Conservation (phyloP, 2,329 filamentous ascomycete species). For the Cladorrhinum sp. region DNA sequence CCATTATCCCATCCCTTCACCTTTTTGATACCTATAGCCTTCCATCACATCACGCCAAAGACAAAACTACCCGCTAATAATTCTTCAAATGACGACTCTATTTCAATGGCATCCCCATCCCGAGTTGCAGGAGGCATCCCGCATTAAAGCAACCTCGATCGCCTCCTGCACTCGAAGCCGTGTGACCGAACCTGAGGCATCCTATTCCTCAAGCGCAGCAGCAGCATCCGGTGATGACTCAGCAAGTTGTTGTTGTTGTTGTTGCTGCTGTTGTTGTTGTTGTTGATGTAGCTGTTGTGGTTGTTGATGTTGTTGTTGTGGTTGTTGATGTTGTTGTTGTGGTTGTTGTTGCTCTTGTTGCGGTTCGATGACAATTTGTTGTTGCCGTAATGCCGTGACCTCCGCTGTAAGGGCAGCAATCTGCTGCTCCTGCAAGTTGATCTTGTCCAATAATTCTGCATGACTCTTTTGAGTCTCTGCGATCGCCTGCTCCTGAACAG, state of each 20-base stretch:
- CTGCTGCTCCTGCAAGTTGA: slow-evolving; percentile 25
- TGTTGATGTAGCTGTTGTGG: too few species aligned
- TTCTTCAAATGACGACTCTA: neutral
- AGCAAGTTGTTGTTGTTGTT: neutral
- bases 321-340: too few species aligned
- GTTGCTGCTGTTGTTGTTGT: too few species aligned
- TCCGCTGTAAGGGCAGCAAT: slow-evolving; percentile 25
- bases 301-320: too few species aligned
- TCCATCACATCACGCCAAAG: too few species aligned
- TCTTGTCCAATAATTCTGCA: slow-evolving; percentile 26
- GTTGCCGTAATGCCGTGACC: slow-evolving; percentile 23
- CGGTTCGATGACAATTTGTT: slow-evolving; percentile 11
- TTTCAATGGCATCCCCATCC: neutral
- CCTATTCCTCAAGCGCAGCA: slow-evolving; percentile 11
- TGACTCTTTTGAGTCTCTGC: slow-evolving; percentile 16
- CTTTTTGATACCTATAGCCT: neutral
- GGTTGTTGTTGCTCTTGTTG: too few species aligned
- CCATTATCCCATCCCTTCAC: neutral
- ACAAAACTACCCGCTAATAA: neutral
- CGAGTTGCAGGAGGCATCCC: neutral
- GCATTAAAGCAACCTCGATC: neutral
- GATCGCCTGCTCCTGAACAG: slow-evolving; percentile 22
- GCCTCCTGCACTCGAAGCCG: neutral
- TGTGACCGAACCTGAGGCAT: neutral
- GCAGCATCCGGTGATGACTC: slow-evolving; percentile 3